Conservation (phyloP, 805 yeast genomes). For the Hanseniaspora vineae region DNA sequence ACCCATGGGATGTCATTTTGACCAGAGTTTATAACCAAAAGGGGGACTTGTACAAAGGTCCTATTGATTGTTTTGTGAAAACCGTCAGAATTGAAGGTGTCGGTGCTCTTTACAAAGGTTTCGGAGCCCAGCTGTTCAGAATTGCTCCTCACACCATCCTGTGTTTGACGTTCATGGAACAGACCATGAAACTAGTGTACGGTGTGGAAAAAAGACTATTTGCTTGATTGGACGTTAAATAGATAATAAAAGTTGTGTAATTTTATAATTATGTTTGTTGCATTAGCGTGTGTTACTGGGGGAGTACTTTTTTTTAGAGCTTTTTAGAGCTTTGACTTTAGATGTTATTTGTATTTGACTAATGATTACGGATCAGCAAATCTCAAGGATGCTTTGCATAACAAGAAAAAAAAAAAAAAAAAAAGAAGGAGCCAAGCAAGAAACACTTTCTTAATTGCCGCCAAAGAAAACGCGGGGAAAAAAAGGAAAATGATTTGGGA, state of each 20-base stretch:
- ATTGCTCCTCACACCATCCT: conserved; percentile 91
- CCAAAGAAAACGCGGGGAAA: no score
- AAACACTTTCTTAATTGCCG: no score
- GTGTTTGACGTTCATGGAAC: conserved; percentile 91
- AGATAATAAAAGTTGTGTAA: no score
- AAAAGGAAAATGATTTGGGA: no score
- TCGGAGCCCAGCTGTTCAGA: conserved; percentile 82
- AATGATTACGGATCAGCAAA: no score
- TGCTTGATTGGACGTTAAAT: conserved; percentile 6
- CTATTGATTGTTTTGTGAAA: conserved; percentile 77
- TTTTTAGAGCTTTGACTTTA: neutral
- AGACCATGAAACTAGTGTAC: conserved; percentile 55
- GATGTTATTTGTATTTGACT: no score
- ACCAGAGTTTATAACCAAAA: conserved; percentile 93
- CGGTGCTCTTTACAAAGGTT: conserved; percentile 84
- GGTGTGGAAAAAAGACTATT: conserved; percentile 22
- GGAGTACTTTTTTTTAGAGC: neutral
- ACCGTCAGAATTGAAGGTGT: conserved; percentile 78
- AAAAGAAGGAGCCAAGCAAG: no score
- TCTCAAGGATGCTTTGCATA: no score
- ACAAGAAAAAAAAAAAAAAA: no score
- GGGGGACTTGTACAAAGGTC: conserved; percentile 75
- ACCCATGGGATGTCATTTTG: conserved; percentile 92
- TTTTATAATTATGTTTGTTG: neutral
- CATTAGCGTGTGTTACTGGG: neutral